Base-by-base conservation (phyloP, 2,329 filamentous ascomycete species). In the Colletotrichum gloeosporioides region DNA sequence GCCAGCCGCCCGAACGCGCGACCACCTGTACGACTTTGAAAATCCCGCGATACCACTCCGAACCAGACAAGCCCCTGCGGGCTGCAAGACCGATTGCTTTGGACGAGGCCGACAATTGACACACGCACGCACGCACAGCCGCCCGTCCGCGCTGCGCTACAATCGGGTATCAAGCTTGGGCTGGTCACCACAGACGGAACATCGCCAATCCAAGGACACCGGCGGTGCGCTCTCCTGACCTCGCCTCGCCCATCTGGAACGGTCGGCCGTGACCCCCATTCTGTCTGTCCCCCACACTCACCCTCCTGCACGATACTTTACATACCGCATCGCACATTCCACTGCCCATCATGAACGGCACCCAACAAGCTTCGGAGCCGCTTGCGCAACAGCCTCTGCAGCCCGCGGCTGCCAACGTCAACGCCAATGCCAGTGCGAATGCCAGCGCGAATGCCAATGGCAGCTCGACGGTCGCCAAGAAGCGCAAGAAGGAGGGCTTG, bases 401-500 rank as follows among this genome's bases (percentile, higher is more conserved):
- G 59, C 76, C 69, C 53, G 44, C 69, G 39, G 53, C 72, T n/a
- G 72, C 65, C 25, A 64, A 70, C 31, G 63, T 63, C 29, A 68
- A 63, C 9, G 62, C 36, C 61, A 25, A 22, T 22, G 61, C 63
- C 29, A 44, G 27, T 34, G 32, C 29, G 61, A 63, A 75, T 65
- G 74, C 63, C 29, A 44, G 27, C 44, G 32, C 29, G 61, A 63
- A 75, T 65, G 74, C 69, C 29, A 71, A 71, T 63, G 71, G 78
- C 78, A 69, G 71, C 77, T 29, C 80, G 6, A 71, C 77, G 12
- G 77, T 76, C 22, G 68, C 79, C 78, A 95, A 94, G 89, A 95
- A 95, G 89, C 90, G 93, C 82, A 93, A 93, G 88, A 95, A 95
- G 89, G 92, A 93, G 57, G 90, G 89, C 70, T 86, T 95, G 79